These are phyloP conservation scores for Pleomassaria siparia DNA, from an alignment of 2,329 filamentous ascomycete species.

Conservation along the genomic window DNA sequence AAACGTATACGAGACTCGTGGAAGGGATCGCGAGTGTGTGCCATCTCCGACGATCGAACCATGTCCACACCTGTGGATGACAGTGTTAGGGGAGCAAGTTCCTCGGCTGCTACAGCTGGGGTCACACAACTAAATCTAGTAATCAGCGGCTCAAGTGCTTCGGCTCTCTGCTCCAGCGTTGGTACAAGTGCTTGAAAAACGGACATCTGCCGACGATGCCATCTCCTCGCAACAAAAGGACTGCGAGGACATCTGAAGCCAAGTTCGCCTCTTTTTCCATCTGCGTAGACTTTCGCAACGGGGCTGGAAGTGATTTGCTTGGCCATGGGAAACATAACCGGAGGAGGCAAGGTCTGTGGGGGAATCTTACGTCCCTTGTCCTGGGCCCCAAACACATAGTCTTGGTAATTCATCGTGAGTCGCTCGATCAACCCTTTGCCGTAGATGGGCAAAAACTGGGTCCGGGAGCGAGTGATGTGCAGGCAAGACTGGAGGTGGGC, in stretches of 20 bases:
- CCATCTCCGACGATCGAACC: slow-evolving; percentile 58
- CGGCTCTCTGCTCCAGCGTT: slow-evolving; percentile 71
- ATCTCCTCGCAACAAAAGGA: slow-evolving; percentile 51
- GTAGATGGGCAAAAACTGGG: slow-evolving; percentile 79
- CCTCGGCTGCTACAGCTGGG: slow-evolving; percentile 80
- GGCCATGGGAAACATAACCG: not conserved
- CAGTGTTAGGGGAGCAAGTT: slow-evolving; percentile 68
- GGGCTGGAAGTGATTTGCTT: not conserved
- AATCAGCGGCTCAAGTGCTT: slow-evolving; percentile 71
- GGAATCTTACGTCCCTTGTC: slow-evolving; percentile 47
- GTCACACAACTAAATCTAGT: slow-evolving; percentile 92
- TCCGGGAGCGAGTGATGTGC: slow-evolving; percentile 77
- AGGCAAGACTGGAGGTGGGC: slow-evolving; percentile 80
- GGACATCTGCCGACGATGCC: slow-evolving; percentile 72
- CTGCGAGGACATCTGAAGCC: slow-evolving; percentile 34
- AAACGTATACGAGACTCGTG: slow-evolving; percentile 90
- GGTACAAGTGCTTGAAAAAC: slow-evolving; percentile 68
- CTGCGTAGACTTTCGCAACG: not conserved
- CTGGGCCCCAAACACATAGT: slow-evolving; percentile 34
- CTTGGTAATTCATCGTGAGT: slow-evolving; percentile 60
- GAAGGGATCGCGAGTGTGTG: slow-evolving; percentile 72
- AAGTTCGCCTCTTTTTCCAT: slow-evolving; percentile 26
- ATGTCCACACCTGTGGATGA: slow-evolving; percentile 59
- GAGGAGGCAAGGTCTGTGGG: slow-evolving; percentile 4
- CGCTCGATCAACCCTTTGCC: slow-evolving; percentile 77